These are phyloP conservation scores for Echria macrotheca DNA, from an alignment of 495 filamentous ascomycete genomes.

Conservation along the genomic window DNA sequence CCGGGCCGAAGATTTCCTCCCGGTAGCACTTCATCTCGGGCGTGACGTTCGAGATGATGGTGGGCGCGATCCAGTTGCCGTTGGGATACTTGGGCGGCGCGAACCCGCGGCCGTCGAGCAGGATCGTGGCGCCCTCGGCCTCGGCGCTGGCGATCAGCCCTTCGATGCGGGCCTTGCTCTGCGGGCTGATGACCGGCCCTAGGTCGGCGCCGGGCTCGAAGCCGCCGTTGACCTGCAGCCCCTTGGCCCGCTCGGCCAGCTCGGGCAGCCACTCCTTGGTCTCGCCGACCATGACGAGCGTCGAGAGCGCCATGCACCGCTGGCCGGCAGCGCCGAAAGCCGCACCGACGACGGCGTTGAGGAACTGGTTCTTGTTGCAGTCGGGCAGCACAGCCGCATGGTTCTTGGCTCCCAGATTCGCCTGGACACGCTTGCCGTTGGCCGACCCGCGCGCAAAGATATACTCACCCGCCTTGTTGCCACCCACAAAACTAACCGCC, in stretches of 20 bases:
- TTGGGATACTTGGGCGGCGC: slow-evolving; percentile 91
- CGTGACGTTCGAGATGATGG: slow-evolving; percentile 90
- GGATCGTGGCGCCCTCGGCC: slow-evolving; percentile 86
- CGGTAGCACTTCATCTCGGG: slow-evolving; percentile 90
- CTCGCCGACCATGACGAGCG: slow-evolving; percentile 89
- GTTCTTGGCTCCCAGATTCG: slow-evolving; percentile 98
- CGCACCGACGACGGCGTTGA: slow-evolving; percentile 91
- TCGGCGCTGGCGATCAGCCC: slow-evolving; percentile 82
- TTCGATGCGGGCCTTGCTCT: slow-evolving; percentile 88
- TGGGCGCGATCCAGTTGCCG: slow-evolving; percentile 93
- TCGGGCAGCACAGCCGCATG: slow-evolving; percentile 93
- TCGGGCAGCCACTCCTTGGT: slow-evolving; percentile 90
- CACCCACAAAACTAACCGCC: slow-evolving; percentile 95
- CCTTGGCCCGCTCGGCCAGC: slow-evolving; percentile 84
- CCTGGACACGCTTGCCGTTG: slow-evolving; percentile 90
- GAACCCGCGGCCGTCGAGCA: slow-evolving; percentile 87
- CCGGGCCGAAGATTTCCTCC: slow-evolving; percentile 96
- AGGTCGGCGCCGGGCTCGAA: slow-evolving; percentile 94
- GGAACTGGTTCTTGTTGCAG: slow-evolving; percentile 94
- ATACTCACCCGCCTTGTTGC: slow-evolving; percentile 96
- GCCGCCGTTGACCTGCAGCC: slow-evolving; percentile 84
- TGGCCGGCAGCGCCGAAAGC: slow-evolving; percentile 97
- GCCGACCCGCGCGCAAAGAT: slow-evolving; percentile 90
- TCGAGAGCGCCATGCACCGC: slow-evolving; percentile 95
- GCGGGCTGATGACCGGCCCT: slow-evolving; percentile 92